These are phyloP conservation scores for Magnolia sinica DNA, from an alignment of 164 flowering plant species.

Conservation along the genomic window DNA sequence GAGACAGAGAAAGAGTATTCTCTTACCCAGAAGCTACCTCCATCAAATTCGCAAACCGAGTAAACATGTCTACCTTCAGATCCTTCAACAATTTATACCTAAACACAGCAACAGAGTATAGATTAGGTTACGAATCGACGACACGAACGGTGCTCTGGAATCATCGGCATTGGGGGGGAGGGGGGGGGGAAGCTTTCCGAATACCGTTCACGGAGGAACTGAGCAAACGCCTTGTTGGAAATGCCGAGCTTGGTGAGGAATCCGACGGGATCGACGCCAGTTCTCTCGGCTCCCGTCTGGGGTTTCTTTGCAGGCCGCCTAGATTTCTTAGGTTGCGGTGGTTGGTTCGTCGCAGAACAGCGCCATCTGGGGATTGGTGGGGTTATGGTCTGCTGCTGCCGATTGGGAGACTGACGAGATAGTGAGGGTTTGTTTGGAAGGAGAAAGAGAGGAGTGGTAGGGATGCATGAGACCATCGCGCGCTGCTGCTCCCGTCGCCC, in stretches of 20 bases:
- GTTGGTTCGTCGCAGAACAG: conserved; percentile 48
- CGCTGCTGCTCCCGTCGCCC: not conserved
- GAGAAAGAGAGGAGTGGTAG: not conserved
- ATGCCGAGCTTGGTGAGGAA: conserved; percentile 65
- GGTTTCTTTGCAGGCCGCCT: conserved; percentile 13
- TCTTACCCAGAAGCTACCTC: conserved; percentile 75
- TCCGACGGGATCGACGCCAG: conserved; percentile 69
- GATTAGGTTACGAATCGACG: conserved; percentile 1
- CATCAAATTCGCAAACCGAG: conserved; percentile 42
- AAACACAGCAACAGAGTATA: conserved; percentile 8
- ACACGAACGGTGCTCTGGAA: not conserved
- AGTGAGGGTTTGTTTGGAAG: not conserved
- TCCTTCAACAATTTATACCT: conserved; percentile 81
- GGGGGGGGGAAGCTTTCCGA: not conserved
- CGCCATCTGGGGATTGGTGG: conserved; percentile 26
- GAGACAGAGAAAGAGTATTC: not conserved
- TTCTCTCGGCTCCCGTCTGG: conserved; percentile 28
- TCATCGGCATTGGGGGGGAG: not conserved
- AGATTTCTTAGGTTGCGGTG: conserved; percentile 20
- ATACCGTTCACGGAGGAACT: conserved; percentile 86
- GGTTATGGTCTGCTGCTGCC: not conserved
- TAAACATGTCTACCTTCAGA: conserved; percentile 53
- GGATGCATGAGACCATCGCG: conserved; percentile 4
- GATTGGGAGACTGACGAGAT: not conserved
- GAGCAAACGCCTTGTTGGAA: conserved; percentile 66